Percentiles rank a stretch among this genome's conserved stretches.
Conservation (phyloP, 768 basidiomycete genomes). For the Melanogaster broomeanus region DNA sequence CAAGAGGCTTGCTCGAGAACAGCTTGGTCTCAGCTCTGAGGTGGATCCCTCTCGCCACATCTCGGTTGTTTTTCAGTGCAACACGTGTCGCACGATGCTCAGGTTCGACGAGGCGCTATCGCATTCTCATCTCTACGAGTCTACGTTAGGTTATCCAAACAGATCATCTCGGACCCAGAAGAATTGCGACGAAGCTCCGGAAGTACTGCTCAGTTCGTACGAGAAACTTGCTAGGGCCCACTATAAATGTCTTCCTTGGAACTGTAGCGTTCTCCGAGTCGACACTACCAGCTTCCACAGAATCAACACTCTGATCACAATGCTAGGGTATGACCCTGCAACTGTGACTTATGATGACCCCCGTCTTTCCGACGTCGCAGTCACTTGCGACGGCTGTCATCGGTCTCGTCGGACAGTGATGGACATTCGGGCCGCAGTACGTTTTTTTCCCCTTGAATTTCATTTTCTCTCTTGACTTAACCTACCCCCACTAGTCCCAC, state of each 20-base stretch:
- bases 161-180: no score
- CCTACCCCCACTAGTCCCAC: not conserved
- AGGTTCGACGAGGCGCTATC: conserved; percentile 7
- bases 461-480: not conserved
- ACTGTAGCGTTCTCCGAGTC: conserved; percentile 2
- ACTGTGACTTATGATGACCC: not conserved
- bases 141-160: no score
- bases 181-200: no score
- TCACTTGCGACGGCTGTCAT: conserved; percentile 9
- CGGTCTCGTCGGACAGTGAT: not conserved
- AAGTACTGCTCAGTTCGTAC: not conserved
- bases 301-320: conserved; percentile 9
- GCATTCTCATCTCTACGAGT: conserved; percentile 7
- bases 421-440: conserved; percentile 8
- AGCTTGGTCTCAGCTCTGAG: not conserved
- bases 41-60: conserved; percentile 7
- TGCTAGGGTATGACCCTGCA: conserved; percentile 6
- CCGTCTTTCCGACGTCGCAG: conserved; percentile 1
- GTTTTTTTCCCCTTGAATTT: not conserved
- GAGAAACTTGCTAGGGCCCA: not conserved
- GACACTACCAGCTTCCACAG: conserved; percentile 4
- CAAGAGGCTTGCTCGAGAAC: conserved; percentile 2
- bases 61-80: conserved; percentile 14
- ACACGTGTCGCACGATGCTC: not conserved
- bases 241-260: not conserved